Conservation (phyloP, 441 rosid genomes). For the Bocquillonia castaneifolia region DNA sequence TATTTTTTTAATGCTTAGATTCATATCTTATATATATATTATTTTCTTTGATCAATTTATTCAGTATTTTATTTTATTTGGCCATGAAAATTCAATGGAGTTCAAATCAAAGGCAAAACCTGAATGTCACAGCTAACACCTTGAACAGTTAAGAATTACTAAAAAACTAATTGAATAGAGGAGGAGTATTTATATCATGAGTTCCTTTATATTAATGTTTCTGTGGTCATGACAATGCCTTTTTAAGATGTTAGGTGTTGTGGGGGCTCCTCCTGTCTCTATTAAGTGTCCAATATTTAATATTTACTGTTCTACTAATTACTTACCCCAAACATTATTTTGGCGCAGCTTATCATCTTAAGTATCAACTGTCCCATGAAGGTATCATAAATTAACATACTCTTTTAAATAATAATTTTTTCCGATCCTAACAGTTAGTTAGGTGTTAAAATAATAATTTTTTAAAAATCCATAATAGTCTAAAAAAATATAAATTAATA, state of each 20-base stretch:
- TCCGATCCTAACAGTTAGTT: too few relatives aligned
- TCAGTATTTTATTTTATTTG: too few relatives aligned
- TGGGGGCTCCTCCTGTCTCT: conserved; percentile 13
- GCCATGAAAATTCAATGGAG: background rate
- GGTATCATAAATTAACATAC: too few relatives aligned
- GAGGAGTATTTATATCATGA: background rate
- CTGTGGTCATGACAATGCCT: background rate
- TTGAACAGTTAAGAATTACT: background rate
- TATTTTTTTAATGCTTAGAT: background rate
- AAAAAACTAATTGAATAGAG: background rate
- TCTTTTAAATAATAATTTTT: too few relatives aligned
- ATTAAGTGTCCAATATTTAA: background rate
- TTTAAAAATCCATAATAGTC: too few relatives aligned
- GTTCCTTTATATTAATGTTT: conserved; percentile 3
- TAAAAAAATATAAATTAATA: too few relatives aligned
- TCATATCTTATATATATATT: background rate
- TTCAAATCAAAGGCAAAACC: background rate
- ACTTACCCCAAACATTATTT: too few relatives aligned
- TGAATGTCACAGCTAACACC: background rate
- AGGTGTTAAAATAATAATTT: too few relatives aligned
- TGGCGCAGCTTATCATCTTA: too few relatives aligned
- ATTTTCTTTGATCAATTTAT: too few relatives aligned
- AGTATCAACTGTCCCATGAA: too few relatives aligned
- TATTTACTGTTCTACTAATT: too few relatives aligned
- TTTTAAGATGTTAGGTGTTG: conserved; percentile 24